Conservation (phyloP, 495 filamentous ascomycete species). For the Neurospora hispaniola region DNA sequence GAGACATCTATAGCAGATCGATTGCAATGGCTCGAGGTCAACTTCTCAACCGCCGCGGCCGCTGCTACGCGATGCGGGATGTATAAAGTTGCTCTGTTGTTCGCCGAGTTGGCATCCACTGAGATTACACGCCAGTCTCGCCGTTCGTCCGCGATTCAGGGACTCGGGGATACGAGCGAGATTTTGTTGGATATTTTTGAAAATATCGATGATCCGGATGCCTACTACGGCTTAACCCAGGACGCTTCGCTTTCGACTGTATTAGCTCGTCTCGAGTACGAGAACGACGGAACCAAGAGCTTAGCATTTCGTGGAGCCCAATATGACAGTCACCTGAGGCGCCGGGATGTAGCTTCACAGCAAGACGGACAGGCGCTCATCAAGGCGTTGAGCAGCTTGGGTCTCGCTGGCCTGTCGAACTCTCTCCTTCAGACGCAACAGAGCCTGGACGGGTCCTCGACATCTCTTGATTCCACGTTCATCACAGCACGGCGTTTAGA, state of each 20-base stretch:
- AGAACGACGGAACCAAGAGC: slow-evolving; percentile 77
- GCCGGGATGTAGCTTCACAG: slow-evolving; percentile 25
- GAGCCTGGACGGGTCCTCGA: slow-evolving; percentile 41
- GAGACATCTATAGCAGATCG: slow-evolving; percentile 73
- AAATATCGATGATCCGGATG: slow-evolving; percentile 88
- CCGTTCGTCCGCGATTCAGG: slow-evolving; percentile 52
- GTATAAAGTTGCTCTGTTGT: slow-evolving; percentile 75
- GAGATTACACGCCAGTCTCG: slow-evolving; percentile 47
- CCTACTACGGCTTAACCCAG: slow-evolving; percentile 89
- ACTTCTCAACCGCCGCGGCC: slow-evolving; percentile 58
- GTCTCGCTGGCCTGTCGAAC: slow-evolving; percentile 61
- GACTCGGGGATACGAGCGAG: slow-evolving; percentile 44
- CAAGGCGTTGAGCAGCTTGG: slow-evolving; percentile 52
- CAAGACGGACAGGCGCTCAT: slow-evolving; percentile 44
- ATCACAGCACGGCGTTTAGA: slow-evolving; percentile 77
- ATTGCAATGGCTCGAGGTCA: slow-evolving; percentile 73
- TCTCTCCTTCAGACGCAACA: slow-evolving; percentile 57
- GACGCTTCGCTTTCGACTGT: slow-evolving; percentile 63
- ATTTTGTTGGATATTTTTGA: slow-evolving; percentile 73
- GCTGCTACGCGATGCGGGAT: slow-evolving; percentile 76
- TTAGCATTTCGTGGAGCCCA: slow-evolving; percentile 87
- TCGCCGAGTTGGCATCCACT: slow-evolving; percentile 62
- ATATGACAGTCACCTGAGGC: slow-evolving; percentile 71
- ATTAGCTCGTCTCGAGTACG: slow-evolving; percentile 78
- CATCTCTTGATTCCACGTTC: slow-evolving; percentile 59